phyloP scores from a whole-genome alignment of 2,329 filamentous ascomycete genomes.

The Apiospora aurea region DNA sequence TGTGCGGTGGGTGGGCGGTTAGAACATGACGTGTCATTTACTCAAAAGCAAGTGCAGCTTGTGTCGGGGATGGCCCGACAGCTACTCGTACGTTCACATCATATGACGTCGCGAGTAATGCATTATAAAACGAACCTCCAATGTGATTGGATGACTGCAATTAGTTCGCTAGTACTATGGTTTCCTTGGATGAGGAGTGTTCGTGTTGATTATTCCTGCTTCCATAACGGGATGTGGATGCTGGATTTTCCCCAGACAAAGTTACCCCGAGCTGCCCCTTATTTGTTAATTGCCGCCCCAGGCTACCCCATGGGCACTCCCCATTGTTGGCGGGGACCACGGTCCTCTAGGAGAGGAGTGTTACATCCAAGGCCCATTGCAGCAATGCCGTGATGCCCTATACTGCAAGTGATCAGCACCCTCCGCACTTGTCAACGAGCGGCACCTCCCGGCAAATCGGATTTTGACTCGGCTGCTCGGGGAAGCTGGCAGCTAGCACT shows the following conservation, averaged over 20 bases:
- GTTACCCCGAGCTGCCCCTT: constrained; percentile 8
- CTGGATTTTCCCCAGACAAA: not conserved
- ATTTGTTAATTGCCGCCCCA: not conserved
- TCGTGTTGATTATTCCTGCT: not conserved
- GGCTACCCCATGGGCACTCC: not conserved
- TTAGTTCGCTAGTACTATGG: not conserved
- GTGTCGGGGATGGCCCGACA: not conserved
- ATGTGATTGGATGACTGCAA: too few species aligned
- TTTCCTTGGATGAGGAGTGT: not conserved
- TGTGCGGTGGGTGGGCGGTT: too few species aligned
- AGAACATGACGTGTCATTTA: not conserved
- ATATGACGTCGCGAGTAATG: constrained; percentile 15
- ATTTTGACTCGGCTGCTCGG: constrained; percentile 8
- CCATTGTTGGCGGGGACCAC: not conserved
- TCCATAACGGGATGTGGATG: not conserved
- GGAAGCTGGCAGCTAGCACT: not conserved
- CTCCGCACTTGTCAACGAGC: not conserved
- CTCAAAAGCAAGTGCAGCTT: not conserved
- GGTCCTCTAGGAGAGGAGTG: not conserved
- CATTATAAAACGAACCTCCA: not conserved
- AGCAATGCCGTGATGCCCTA: not conserved
- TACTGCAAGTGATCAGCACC: not conserved
- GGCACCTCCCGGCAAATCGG: not conserved
- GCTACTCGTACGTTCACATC: not conserved
- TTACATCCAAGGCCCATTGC: not conserved